Evolutionary conservation across 805 yeast species (phyloP), one percentile per base, ranked within the genome.

Genomic region (Monosporozyma unispora): DNA sequence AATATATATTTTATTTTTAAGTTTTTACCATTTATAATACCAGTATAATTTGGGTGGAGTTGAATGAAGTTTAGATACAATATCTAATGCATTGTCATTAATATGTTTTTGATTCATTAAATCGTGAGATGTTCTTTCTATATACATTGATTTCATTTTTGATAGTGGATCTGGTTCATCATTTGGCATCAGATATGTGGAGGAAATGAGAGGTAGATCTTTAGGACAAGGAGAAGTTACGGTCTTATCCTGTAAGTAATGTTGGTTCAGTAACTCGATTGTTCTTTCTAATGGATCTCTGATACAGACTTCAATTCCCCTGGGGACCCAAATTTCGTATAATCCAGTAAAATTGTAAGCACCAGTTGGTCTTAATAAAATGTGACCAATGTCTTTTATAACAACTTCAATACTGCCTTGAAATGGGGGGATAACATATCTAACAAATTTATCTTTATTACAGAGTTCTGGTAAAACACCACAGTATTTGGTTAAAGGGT

Each of bases 371-470:
- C 72, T 73, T 14, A 85, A 61, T 35, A 79, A 75, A 2, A 84
- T 53, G 55, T 74, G 81, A 0, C 93, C 93, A n/a, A 81, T 60
- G 52, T 80, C 80, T 47, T 77, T 78, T 9, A 85, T 55, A 2
- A 85, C 83, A 25, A 85, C 57, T 57, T 85, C 95, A 9, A 85
- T 67, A 4, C 76, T 61, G 0, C 91, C 91, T 51, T 66, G 70
- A 56, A 84, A 84, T n/a, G 87, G 86, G 0, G 93, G 91, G 3
- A 85, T 70, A 2, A 77, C 70, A 53, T 74, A 81, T 50, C 79
- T 66, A 0, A 60, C 65, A 54, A 73, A 58, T 2, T 68, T 59
- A 0, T 61, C 55, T 37, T 51, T 54, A 21, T 54, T 40, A 28
- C 58, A 50, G 11, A 54, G 23, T 5, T 18, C 41, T 10, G 52